Conservation (phyloP, 2,329 filamentous ascomycete genomes). For the Aspergillus proliferans region DNA sequence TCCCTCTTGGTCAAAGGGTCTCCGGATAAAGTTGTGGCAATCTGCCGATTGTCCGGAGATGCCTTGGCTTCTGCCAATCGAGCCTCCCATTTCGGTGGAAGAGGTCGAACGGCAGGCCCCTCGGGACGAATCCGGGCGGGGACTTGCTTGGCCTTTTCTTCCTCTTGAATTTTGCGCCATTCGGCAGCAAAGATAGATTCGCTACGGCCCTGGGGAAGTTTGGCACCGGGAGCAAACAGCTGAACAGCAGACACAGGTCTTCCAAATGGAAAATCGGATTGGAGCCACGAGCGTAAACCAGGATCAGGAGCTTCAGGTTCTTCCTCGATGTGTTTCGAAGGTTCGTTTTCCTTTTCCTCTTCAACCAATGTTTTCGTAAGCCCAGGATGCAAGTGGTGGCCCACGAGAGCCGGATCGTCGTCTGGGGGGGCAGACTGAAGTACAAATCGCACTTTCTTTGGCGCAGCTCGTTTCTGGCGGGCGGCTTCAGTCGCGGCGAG, state of each 20-base stretch:
- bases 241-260: slow-evolving; percentile 25
- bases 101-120: slow-evolving; percentile 29
- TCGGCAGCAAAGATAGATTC: slow-evolving; percentile 23
- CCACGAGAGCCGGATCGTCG: background rate
- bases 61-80: slow-evolving; percentile 26
- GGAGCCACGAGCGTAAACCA: slow-evolving; percentile 16
- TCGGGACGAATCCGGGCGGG: slow-evolving; percentile 16
- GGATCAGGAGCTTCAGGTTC: slow-evolving; percentile 8
- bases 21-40: slow-evolving; percentile 29
- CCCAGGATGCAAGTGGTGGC: background rate
- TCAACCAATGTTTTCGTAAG: background rate
- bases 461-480: background rate
- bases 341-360: slow-evolving; percentile 14
- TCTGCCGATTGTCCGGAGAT: slow-evolving; percentile 14
- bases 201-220: slow-evolving; percentile 21
- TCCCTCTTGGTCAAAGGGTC: slow-evolving; percentile 31
- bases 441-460: background rate
- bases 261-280: slow-evolving; percentile 15
- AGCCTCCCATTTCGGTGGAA: slow-evolving; percentile 32
- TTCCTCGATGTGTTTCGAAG: slow-evolving; percentile 4
- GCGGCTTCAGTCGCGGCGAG: background rate
- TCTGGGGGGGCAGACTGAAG: background rate
- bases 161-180: slow-evolving; percentile 22
- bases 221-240: slow-evolving; percentile 16
- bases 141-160: slow-evolving; percentile 15